A percentile compares a stretch with the other conserved stretches of the same genome.
Evolutionary conservation across 768 basidiomycete species (phyloP).

Genomic region (Auricularia sp.): DNA sequence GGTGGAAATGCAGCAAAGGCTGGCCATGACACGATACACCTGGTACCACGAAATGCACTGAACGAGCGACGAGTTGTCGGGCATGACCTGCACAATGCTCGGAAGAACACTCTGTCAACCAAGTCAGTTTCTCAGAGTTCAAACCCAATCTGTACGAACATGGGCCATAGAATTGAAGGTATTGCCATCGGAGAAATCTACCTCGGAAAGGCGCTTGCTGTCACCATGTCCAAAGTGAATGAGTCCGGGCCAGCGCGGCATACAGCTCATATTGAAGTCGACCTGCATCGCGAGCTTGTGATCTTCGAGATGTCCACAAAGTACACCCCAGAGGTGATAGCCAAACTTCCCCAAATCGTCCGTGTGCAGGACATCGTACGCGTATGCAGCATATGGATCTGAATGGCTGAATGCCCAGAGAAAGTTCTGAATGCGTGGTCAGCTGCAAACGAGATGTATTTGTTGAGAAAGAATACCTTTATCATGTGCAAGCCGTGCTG

Average conservation of each 20-base stretch:
- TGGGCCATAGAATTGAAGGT: slow-evolving; percentile 15
- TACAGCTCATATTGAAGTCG: slow-evolving; percentile 15
- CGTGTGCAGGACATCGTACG: slow-evolving; percentile 23
- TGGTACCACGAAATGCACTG: slow-evolving; percentile 19
- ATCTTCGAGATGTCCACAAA: slow-evolving; percentile 9
- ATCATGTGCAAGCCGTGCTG: slow-evolving; percentile 17
- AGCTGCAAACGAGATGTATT: slow-evolving; percentile 1
- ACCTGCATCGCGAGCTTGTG: neutral
- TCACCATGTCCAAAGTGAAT: slow-evolving; percentile 21
- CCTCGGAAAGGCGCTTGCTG: neutral
- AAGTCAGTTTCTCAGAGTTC: neutral
- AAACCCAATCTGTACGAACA: slow-evolving; percentile 7
- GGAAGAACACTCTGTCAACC: slow-evolving; percentile 19
- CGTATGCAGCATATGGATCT: slow-evolving; percentile 16
- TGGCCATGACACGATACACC: slow-evolving; percentile 17
- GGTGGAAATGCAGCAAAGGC: slow-evolving; percentile 20
- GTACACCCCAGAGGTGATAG: slow-evolving; percentile 15
- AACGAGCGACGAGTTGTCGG: slow-evolving; percentile 17
- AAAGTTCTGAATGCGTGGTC: slow-evolving; percentile 14
- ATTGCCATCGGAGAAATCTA: slow-evolving; percentile 22
- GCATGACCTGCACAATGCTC: slow-evolving; percentile 21
- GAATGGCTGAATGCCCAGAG: slow-evolving; percentile 20
- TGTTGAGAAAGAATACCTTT: slow-evolving; percentile 9
- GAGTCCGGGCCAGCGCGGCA: slow-evolving; percentile 17
- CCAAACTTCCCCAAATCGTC: slow-evolving; percentile 22